Conservation (phyloP, 306 rosid genomes). For the Citrullus colocynthis region DNA sequence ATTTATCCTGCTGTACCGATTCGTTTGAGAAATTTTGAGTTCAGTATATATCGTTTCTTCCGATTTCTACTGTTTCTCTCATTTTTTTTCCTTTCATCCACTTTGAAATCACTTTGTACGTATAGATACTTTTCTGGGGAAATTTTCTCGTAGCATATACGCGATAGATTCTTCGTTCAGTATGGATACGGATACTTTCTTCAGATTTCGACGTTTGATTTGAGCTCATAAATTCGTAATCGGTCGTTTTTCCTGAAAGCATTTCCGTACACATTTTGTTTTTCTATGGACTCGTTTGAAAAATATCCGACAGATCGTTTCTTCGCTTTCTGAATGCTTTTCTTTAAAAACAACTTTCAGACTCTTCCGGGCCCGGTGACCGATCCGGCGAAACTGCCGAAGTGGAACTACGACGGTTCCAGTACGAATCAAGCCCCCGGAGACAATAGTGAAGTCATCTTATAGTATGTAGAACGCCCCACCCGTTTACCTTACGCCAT, state of each 20-base stretch:
- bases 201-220: background rate
- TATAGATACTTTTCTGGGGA: background rate
- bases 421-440: conserved; percentile 48
- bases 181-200: background rate
- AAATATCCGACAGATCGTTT: background rate
- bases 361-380: conserved; percentile 30
- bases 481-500: background rate
- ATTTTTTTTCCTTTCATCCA: background rate
- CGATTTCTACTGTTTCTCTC: background rate
- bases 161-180: background rate
- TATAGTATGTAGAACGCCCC: conserved; percentile 20
- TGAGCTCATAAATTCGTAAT: background rate
- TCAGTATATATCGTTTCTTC: background rate
- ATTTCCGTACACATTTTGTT: background rate
- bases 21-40: background rate
- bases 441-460: conserved; percentile 37
- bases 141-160: background rate
- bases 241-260: background rate
- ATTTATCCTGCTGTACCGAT: background rate
- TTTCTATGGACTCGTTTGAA: background rate
- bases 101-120: background rate
- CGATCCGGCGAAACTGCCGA: conserved; percentile 36
- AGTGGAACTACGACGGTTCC: conserved; percentile 49
- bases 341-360: background rate
- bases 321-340: background rate